A percentile compares a stretch with the other conserved stretches of the same genome.
These are phyloP conservation scores for Pulveroboletus sp. DNA, from an alignment of 768 basidiomycete species.

Conservation along the genomic window DNA sequence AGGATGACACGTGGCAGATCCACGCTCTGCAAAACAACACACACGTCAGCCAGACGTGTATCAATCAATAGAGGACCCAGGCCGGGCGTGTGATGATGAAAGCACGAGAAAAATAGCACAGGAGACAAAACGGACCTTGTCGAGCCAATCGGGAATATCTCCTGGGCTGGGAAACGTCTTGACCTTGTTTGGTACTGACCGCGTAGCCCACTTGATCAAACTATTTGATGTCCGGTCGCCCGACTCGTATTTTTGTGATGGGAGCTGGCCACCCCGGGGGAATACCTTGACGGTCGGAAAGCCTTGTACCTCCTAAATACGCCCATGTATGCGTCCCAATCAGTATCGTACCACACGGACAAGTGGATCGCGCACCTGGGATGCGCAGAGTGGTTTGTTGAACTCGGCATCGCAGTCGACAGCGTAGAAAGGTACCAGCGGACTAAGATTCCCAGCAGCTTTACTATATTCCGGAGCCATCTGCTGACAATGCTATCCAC, in stretches of 20 bases:
- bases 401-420: constrained; percentile 86
- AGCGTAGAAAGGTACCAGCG: constrained; percentile 85
- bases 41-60: background rate
- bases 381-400: constrained; percentile 81
- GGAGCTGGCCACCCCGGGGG: constrained; percentile 66
- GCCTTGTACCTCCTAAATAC: constrained; percentile 66
- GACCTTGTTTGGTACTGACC: constrained; percentile 70
- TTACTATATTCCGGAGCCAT: constrained; percentile 85
- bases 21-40: constrained; percentile 26
- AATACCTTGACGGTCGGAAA: constrained; percentile 95
- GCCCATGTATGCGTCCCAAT: no score
- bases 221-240: constrained; percentile 69
- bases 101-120: no score
- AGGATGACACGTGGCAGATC: constrained; percentile 60
- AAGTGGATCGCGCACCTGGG: constrained; percentile 48
- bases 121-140: constrained; percentile 47
- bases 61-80: no score
- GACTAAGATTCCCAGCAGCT: constrained; percentile 74
- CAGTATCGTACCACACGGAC: background rate
- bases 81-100: background rate
- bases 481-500: constrained; percentile 79
- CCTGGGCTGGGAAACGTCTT: constrained; percentile 54
- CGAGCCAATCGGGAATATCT: constrained; percentile 66
- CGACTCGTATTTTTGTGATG: constrained; percentile 63
- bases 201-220: constrained; percentile 73